These are phyloP conservation scores for Massarina eburnea DNA, from an alignment of 2,329 filamentous ascomycete genomes.

Conservation along the genomic window DNA sequence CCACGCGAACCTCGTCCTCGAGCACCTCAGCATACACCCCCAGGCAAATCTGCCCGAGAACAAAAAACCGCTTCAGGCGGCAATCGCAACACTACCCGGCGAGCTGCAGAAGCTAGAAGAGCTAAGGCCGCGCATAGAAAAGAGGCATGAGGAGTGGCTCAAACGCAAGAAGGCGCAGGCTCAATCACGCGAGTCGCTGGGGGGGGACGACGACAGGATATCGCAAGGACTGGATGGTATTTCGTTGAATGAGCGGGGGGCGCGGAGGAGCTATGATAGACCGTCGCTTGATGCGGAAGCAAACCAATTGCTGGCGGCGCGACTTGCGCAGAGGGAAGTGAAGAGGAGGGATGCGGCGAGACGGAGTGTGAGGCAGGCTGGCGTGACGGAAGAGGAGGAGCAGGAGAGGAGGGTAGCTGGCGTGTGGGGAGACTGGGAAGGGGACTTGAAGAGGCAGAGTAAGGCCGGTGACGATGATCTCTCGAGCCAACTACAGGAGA, in stretches of 20 bases:
- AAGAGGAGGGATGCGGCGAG: slow-evolving; percentile 34
- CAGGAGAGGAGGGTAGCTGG: slow-evolving; percentile 57
- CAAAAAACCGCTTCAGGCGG: slow-evolving; percentile 55
- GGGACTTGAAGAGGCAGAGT: slow-evolving; percentile 32
- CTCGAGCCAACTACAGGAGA: slow-evolving; percentile 55
- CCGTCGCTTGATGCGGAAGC: slow-evolving; percentile 35
- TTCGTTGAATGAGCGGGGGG: slow-evolving; percentile 16
- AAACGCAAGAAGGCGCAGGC: slow-evolving; percentile 27
- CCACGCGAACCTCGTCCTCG: slow-evolving; percentile 80
- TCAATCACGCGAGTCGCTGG: slow-evolving; percentile 27
- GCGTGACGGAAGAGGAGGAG: slow-evolving; percentile 60
- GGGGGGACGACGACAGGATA: slow-evolving; percentile 19
- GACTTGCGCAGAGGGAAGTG: slow-evolving; percentile 39
- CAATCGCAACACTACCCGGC: slow-evolving; percentile 62
- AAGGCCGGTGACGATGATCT: slow-evolving; percentile 51
- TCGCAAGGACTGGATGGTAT: slow-evolving; percentile 28
- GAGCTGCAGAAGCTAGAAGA: slow-evolving; percentile 73
- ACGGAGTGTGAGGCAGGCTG: slow-evolving; percentile 59
- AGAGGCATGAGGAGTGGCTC: slow-evolving; percentile 60
- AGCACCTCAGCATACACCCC: slow-evolving; percentile 74
- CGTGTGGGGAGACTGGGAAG: slow-evolving; percentile 57
- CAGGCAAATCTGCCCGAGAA: slow-evolving; percentile 68
- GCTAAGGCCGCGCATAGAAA: slow-evolving; percentile 76
- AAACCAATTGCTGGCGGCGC: slow-evolving; percentile 35
- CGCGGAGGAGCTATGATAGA: slow-evolving; percentile 24